Percentiles rank a stretch among this genome's conserved stretches.
These are phyloP conservation scores for Capsicum chinense DNA, from an alignment of 257 asterid genomes.

Conservation along the genomic window DNA sequence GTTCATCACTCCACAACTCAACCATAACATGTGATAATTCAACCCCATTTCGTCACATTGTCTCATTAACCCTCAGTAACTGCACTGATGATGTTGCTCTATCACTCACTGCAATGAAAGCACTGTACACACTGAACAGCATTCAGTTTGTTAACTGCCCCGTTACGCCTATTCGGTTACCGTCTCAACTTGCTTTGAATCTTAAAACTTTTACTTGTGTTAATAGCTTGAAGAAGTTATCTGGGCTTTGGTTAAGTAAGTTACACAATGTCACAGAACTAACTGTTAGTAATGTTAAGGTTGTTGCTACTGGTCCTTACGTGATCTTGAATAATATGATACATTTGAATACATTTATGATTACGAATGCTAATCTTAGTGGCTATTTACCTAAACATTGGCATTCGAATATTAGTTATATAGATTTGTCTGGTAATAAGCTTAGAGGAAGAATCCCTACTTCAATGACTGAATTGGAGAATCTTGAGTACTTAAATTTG, in stretches of 20 bases:
- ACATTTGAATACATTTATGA: conserved; percentile 50
- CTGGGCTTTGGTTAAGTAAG: conserved; percentile 76
- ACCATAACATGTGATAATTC: conserved; percentile 64
- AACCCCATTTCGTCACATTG: conserved; percentile 79
- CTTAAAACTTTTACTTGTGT: conserved; percentile 72
- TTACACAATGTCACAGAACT: conserved; percentile 60
- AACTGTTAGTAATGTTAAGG: conserved; percentile 58
- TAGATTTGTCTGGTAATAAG: conserved; percentile 75
- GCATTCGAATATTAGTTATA: conserved; percentile 62
- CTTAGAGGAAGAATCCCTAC: conserved; percentile 70
- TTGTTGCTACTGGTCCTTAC: conserved; percentile 73
- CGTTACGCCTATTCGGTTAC: conserved; percentile 63
- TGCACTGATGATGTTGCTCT: conserved; percentile 83
- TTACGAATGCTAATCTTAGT: conserved; percentile 69
- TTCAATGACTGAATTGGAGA: conserved; percentile 63
- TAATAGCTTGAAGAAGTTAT: conserved; percentile 65
- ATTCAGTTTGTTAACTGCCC: conserved; percentile 69
- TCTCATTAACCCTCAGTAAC: conserved; percentile 72
- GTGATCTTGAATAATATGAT: conserved; percentile 55
- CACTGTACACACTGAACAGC: conserved; percentile 55
- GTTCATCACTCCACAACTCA: conserved; percentile 58
- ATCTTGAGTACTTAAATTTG: conserved; percentile 60
- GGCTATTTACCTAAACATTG: conserved; percentile 70
- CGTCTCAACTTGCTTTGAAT: conserved; percentile 61
- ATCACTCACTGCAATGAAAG: conserved; percentile 66